phyloP scores from a whole-genome alignment of 768 basidiomycete species.

The Wakefieldia striispora region DNA sequence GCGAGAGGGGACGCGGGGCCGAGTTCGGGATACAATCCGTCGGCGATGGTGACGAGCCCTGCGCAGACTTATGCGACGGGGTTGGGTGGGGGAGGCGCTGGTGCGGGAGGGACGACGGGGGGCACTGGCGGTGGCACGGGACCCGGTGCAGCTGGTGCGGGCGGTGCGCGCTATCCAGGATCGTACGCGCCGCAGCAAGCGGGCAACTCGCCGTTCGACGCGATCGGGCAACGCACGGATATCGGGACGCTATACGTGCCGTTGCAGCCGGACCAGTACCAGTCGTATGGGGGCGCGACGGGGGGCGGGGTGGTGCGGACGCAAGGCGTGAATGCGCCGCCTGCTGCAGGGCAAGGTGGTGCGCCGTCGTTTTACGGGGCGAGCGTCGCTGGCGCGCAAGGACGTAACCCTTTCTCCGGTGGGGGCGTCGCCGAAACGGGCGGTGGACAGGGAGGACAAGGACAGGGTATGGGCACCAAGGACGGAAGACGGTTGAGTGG shows the following conservation, averaged over 20 bases:
- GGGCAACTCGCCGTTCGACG: slow-evolving; percentile 49
- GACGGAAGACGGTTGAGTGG: slow-evolving; percentile 60
- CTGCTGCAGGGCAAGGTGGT: slow-evolving; percentile 2
- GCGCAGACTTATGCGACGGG: slow-evolving; percentile 65
- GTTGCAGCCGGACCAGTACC: slow-evolving; percentile 80
- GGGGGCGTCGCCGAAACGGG: slow-evolving; percentile 33
- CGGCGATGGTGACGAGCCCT: slow-evolving; percentile 67
- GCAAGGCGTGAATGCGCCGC: slow-evolving; percentile 39
- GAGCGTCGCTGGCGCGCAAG: slow-evolving; percentile 48
- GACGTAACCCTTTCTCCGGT: slow-evolving; percentile 38
- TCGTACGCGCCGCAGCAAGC: slow-evolving; percentile 49
- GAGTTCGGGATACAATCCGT: slow-evolving; percentile 41
- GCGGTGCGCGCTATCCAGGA: slow-evolving; percentile 49
- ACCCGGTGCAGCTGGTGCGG: not conserved
- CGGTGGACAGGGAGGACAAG: slow-evolving; percentile 29
- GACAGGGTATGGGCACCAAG: slow-evolving; percentile 42
- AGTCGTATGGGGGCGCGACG: slow-evolving; percentile 42
- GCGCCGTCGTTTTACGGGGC: slow-evolving; percentile 71
- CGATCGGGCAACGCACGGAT: slow-evolving; percentile 61
- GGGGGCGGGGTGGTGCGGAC: slow-evolving; percentile 37
- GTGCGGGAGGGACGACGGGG: not conserved
- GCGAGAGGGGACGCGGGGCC: slow-evolving; percentile 48
- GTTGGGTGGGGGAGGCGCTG: not conserved
- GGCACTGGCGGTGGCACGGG: not conserved
- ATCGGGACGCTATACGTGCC: slow-evolving; percentile 73